A percentile compares a stretch with the other conserved stretches of the same genome.
phyloP scores from a whole-genome alignment of 2,329 filamentous ascomycete species.

The Fusarium sulawesiense region DNA sequence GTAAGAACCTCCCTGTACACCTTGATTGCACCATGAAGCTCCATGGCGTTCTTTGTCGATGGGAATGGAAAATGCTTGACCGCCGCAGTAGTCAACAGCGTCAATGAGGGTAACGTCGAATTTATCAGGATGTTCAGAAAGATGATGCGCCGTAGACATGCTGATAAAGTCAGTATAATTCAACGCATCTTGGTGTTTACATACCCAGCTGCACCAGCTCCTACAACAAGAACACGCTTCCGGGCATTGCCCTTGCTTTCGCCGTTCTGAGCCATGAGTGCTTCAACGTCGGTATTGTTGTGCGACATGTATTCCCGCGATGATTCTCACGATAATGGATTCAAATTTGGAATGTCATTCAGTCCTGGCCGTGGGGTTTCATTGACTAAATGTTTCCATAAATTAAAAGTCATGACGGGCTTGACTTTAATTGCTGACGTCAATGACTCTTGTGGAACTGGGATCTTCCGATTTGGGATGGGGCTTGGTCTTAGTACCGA shows the following conservation, averaged over 20 bases:
- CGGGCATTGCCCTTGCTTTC: constrained; percentile 8
- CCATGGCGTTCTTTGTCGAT: constrained; percentile 33
- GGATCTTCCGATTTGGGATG: constrained; percentile 11
- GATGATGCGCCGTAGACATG: constrained; percentile 31
- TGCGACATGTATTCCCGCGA: constrained; percentile 2
- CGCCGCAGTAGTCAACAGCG: constrained; percentile 30
- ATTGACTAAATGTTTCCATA: background rate
- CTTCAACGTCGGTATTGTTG: constrained; percentile 16
- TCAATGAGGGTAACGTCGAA: constrained; percentile 31
- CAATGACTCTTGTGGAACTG: constrained; percentile 29
- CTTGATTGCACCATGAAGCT: constrained; percentile 33
- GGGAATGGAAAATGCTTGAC: constrained; percentile 32
- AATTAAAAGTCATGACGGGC: constrained; percentile 31
- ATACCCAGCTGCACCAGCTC: constrained; percentile 35
- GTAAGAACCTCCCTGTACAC: constrained; percentile 29
- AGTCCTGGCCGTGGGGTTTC: background rate
- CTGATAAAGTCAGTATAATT: background rate
- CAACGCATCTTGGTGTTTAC: accelerated
- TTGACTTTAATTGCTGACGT: constrained; percentile 35
- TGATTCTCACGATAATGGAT: background rate
- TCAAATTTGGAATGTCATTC: background rate
- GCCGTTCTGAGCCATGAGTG: constrained; percentile 29
- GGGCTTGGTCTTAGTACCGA: constrained; percentile 2
- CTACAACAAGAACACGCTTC: constrained; percentile 24
- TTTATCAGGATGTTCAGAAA: constrained; percentile 23